phyloP scores from a whole-genome alignment of 2,329 filamentous ascomycete species.

The Phoma sp. region DNA sequence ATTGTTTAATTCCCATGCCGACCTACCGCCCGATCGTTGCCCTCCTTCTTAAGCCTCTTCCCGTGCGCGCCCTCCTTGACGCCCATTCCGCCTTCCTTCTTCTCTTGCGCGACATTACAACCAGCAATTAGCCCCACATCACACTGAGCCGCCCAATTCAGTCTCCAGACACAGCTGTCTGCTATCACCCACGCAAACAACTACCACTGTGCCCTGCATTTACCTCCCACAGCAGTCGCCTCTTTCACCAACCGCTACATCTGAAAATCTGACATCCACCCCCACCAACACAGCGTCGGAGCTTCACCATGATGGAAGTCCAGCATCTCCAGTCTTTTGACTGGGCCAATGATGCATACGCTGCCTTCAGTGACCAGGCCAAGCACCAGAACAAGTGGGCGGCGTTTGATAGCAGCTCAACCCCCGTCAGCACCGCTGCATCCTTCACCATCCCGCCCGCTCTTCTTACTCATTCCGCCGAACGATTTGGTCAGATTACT shows the following conservation, averaged over 20 bases:
- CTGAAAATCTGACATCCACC: background rate
- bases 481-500: slow-evolving; percentile 46
- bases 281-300: background rate
- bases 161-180: background rate
- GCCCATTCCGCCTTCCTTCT: no score
- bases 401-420: slow-evolving; percentile 19
- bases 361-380: slow-evolving; percentile 25
- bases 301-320: slow-evolving; percentile 27
- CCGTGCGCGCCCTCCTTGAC: background rate
- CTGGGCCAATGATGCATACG: slow-evolving; percentile 39
- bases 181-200: background rate
- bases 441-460: slow-evolving; percentile 39
- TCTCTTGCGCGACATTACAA: background rate
- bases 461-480: slow-evolving; percentile 36
- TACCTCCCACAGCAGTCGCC: background rate
- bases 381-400: slow-evolving; percentile 33
- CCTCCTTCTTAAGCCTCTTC: slow-evolving; percentile 3
- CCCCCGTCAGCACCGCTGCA: slow-evolving; percentile 10
- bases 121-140: no score
- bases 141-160: background rate
- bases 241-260: background rate
- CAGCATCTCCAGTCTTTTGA: slow-evolving; percentile 29
- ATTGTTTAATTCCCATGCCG: slow-evolving; percentile 11
- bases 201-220: background rate
- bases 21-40: background rate